Percentiles rank a stretch among this genome's conserved stretches.
These are phyloP conservation scores for Alternaria viburni DNA, from an alignment of 2,329 filamentous ascomycete genomes.

Conservation along the genomic window DNA sequence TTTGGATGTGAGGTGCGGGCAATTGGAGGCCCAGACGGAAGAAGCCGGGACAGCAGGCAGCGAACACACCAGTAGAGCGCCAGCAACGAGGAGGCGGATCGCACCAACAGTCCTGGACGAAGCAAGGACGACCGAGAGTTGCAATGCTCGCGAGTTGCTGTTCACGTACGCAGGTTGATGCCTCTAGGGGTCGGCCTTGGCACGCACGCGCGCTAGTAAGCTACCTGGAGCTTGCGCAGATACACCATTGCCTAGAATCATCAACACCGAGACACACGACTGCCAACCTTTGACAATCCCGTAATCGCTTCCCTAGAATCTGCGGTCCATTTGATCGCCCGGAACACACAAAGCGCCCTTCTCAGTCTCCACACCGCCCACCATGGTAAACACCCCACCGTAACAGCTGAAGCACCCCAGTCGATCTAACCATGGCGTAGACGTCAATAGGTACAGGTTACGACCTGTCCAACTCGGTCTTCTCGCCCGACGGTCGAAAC, in stretches of 20 bases:
- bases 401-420: conserved; percentile 5
- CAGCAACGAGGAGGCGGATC: not conserved
- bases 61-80: not conserved
- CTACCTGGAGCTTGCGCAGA: conserved; percentile 36
- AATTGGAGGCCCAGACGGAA: conserved; percentile 33
- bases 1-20: conserved; percentile 24
- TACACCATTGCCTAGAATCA: conserved; percentile 38
- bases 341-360: not conserved
- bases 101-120: not conserved
- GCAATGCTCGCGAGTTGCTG: not conserved
- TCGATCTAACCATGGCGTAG: conserved; percentile 56
- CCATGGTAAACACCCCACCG: conserved; percentile 36
- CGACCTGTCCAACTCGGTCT: conserved; percentile 99
- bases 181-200: conserved; percentile 11
- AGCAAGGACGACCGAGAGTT: not conserved
- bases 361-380: conserved; percentile 10
- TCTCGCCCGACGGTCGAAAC: conserved; percentile 97
- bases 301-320: not conserved
- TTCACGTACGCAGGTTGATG: not conserved
- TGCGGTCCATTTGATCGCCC: not conserved
- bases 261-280: conserved; percentile 21
- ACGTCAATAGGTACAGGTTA: conserved; percentile 99
- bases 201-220: conserved; percentile 24
- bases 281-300: not conserved
- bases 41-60: conserved; percentile 16